phyloP scores from a whole-genome alignment of 805 yeast genomes.

The Wickerhamomyces strasburgensis region DNA sequence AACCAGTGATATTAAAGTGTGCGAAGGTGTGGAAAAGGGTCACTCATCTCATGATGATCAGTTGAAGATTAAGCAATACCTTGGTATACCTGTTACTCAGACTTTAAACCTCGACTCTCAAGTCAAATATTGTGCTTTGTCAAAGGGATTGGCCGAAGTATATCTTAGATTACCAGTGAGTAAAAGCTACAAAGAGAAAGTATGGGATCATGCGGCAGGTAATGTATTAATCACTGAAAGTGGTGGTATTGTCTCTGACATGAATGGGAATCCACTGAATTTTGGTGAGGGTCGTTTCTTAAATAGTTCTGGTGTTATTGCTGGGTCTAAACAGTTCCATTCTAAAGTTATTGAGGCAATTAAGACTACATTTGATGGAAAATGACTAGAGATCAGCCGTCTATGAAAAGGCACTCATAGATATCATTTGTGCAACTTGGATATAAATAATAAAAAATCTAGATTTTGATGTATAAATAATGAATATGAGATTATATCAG shows the following conservation, averaged over 20 bases:
- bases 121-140: slow-evolving; percentile 88
- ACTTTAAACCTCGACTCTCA: slow-evolving; percentile 89
- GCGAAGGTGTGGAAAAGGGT: slow-evolving; percentile 93
- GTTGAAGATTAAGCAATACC: slow-evolving; percentile 56
- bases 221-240: slow-evolving; percentile 80
- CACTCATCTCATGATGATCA: slow-evolving; percentile 93
- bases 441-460: too few species aligned
- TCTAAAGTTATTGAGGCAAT: slow-evolving; percentile 27
- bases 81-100: slow-evolving; percentile 55
- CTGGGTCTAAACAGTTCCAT: slow-evolving; percentile 43
- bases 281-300: slow-evolving; percentile 84
- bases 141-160: slow-evolving; percentile 89
- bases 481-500: neutral
- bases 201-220: slow-evolving; percentile 99
- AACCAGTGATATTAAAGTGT: slow-evolving; percentile 54
- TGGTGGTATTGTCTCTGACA: slow-evolving; percentile 88
- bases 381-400: neutral
- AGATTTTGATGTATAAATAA: too few species aligned
- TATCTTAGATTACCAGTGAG: slow-evolving; percentile 84
- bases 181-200: slow-evolving; percentile 78
- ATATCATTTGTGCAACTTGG: too few species aligned
- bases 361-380: slow-evolving; percentile 8
- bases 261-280: slow-evolving; percentile 66
- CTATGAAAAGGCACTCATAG: too few species aligned
- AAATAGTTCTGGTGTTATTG: slow-evolving; percentile 86